Conservation (phyloP, 202 grass and related monocot genomes). For the Digitaria exilis region DNA sequence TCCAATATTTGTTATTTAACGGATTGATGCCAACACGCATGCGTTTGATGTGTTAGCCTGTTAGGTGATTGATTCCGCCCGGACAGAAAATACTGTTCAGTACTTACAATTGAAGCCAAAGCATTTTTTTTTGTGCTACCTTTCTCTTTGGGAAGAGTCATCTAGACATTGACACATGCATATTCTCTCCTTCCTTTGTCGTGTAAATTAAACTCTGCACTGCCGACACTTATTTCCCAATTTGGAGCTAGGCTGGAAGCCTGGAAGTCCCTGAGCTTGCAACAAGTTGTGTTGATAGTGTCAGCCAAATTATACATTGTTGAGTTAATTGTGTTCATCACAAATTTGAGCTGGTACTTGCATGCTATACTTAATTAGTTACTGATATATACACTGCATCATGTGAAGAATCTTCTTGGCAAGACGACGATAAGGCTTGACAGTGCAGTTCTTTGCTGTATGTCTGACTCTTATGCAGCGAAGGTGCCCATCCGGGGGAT, state of each 20-base stretch:
- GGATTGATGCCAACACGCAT: conserved; percentile 19
- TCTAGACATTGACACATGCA: conserved; percentile 7
- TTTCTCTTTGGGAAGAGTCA: conserved; percentile 1
- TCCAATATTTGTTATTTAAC: conserved; percentile 50
- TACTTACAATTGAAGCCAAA: conserved; percentile 45
- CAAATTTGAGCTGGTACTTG: background rate
- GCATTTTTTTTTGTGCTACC: background rate
- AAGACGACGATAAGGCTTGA: conserved; percentile 1
- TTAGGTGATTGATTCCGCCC: conserved; percentile 34
- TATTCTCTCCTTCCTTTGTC: conserved; percentile 4
- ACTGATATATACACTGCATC: background rate
- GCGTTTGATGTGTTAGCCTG: no score
- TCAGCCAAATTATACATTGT: background rate
- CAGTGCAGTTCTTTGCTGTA: background rate
- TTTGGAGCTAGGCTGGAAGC: background rate
- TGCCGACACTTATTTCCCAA: background rate
- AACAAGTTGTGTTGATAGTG: background rate
- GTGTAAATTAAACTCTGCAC: background rate
- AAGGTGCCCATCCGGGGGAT: background rate
- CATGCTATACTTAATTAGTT: no score
- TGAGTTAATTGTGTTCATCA: background rate
- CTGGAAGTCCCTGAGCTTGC: background rate
- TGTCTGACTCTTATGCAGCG: background rate
- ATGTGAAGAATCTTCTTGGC: background rate
- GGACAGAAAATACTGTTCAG: conserved; percentile 25